Evolutionary conservation across 495 filamentous ascomycete genomes (phyloP).

Genomic region (Neurospora tetrasperma): DNA sequence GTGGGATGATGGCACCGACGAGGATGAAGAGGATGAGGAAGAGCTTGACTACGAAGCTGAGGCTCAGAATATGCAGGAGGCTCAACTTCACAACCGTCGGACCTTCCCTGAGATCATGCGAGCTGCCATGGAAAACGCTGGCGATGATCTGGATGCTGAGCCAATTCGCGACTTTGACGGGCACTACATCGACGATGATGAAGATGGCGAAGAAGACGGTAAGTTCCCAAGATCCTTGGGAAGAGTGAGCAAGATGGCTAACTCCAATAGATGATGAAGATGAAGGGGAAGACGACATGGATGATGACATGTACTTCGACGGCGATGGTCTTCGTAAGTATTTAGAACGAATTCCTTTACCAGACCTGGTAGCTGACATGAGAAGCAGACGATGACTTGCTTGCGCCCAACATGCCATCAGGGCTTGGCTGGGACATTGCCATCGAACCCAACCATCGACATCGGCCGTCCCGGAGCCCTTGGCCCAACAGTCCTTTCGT

Average conservation of each 20-base stretch:
- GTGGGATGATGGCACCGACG: conserved; percentile 50
- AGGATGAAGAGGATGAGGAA: conserved; percentile 45
- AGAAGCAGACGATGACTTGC: conserved; percentile 42
- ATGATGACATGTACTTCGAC: conserved; percentile 54
- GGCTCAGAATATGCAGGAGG: conserved; percentile 33
- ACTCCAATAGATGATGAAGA: conserved; percentile 43
- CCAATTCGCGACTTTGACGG: conserved; percentile 34
- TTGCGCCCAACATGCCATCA: conserved; percentile 25
- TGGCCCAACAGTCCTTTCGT: conserved; percentile 32
- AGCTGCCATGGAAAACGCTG: conserved; percentile 42
- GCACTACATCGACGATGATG: conserved; percentile 60
- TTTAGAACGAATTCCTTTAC: conserved; percentile 2
- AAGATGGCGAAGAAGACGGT: conserved; percentile 54
- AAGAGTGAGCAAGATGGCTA: conserved; percentile 12
- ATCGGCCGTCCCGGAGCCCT: conserved; percentile 16
- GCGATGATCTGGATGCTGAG: conserved; percentile 51
- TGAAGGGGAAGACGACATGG: conserved; percentile 63
- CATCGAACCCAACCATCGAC: conserved; percentile 26
- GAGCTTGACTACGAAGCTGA: conserved; percentile 40
- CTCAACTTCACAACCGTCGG: conserved; percentile 33
- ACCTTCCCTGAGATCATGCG: conserved; percentile 47
- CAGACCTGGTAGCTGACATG: conserved; percentile 9
- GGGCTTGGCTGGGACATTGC: conserved; percentile 39
- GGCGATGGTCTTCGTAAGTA: conserved; percentile 61
- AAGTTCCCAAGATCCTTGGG: conserved; percentile 9